Evolutionary conservation across 23 red algal genomes (phyloP).

Genomic region (Gracilaria domingensis): DNA sequence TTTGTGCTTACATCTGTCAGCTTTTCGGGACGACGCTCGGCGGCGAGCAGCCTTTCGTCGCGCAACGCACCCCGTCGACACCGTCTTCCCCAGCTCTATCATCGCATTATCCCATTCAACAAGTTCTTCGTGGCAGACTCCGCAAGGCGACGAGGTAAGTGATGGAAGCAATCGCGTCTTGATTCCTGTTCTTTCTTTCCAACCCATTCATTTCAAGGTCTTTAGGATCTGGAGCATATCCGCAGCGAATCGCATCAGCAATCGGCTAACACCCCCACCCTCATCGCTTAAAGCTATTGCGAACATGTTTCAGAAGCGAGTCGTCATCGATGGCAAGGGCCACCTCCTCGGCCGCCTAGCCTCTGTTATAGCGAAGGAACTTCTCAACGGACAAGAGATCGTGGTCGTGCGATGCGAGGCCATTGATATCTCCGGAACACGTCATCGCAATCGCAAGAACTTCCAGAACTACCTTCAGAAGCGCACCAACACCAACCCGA

Average conservation of each 20-base stretch:
- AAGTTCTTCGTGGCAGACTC: background rate
- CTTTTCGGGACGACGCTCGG: slow-evolving; percentile 2
- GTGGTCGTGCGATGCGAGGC: slow-evolving; percentile 97
- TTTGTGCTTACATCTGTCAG: slow-evolving; percentile 10
- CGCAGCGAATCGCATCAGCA: background rate
- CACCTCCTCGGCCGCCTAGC: slow-evolving; percentile 97
- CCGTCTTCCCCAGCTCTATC: no score
- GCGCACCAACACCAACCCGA: slow-evolving; percentile 96
- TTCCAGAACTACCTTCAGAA: slow-evolving; percentile 94
- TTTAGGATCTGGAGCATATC: background rate
- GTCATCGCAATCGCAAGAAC: slow-evolving; percentile 90
- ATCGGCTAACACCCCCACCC: background rate
- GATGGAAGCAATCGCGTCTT: background rate
- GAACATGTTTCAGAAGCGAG: slow-evolving; percentile 80
- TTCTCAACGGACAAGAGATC: slow-evolving; percentile 93
- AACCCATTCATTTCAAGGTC: background rate
- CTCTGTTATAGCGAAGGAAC: slow-evolving; percentile 93
- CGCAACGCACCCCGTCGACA: background rate
- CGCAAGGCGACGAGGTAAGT: background rate
- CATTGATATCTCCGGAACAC: slow-evolving; percentile 90
- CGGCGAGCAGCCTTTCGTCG: background rate
- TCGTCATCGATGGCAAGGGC: slow-evolving; percentile 92
- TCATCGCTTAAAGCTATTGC: background rate
- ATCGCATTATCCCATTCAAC: background rate
- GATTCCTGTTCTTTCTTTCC: background rate